A percentile compares a stretch with the other conserved stretches of the same genome.
phyloP scores from a whole-genome alignment of 2,329 filamentous ascomycete genomes.

The Botrytis aclada region DNA sequence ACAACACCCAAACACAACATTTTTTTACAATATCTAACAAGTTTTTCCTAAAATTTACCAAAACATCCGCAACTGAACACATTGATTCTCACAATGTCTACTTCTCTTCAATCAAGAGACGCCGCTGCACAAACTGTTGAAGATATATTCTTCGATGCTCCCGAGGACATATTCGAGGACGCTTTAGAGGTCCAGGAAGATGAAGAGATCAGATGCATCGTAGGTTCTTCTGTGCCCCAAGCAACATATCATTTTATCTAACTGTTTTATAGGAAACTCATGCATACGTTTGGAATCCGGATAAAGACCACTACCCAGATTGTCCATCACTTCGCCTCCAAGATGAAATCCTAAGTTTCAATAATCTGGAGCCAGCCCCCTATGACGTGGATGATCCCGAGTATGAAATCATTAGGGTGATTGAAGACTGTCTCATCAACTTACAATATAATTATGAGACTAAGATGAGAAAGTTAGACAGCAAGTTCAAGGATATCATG shows the following conservation, averaged over 20 bases:
- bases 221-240: not conserved
- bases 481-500: not conserved
- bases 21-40: not conserved
- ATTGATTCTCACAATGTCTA: not conserved
- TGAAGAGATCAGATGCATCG: not conserved
- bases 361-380: not conserved
- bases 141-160: not conserved
- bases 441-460: not conserved
- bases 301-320: not conserved
- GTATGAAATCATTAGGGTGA: not conserved
- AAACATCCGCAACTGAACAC: not conserved
- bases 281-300: not conserved
- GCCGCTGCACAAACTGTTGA: not conserved
- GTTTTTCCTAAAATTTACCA: no score
- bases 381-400: not conserved
- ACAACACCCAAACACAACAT: not conserved
- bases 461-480: not conserved
- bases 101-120: not conserved
- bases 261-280: not conserved
- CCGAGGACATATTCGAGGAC: not conserved
- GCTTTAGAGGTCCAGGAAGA: not conserved
- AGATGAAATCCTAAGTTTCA: not conserved
- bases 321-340: not conserved
- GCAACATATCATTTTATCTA: not conserved
- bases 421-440: not conserved